phyloP scores from a whole-genome alignment of 2,329 filamentous ascomycete species.

The Orbilia blumenaviensis region DNA sequence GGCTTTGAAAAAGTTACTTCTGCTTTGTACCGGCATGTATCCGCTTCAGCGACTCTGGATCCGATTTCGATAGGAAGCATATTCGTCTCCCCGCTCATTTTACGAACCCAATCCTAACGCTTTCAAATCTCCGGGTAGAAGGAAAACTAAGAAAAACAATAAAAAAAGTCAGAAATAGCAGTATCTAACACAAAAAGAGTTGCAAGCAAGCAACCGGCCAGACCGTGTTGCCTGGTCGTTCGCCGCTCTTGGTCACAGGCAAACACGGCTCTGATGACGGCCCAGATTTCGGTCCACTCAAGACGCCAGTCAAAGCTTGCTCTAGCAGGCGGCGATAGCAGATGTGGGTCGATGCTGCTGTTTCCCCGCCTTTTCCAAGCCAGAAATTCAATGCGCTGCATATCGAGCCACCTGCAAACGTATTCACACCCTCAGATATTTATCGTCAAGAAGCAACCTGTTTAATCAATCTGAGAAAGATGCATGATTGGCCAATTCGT shows the following conservation, averaged over 20 bases:
- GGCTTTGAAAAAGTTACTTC: constrained; percentile 26
- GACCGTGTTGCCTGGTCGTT: constrained; percentile 26
- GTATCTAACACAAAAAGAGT: neutral
- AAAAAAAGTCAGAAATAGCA: neutral
- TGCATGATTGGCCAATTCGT: constrained; percentile 42
- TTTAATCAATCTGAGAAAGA: neutral
- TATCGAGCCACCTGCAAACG: constrained; percentile 34
- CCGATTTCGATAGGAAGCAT: constrained; percentile 9
- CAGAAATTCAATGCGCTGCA: constrained; percentile 26
- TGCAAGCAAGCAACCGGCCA: neutral
- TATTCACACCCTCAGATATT: constrained; percentile 17
- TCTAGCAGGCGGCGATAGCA: neutral
- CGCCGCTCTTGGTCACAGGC: constrained; percentile 19
- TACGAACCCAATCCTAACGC: neutral
- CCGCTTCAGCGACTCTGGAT: constrained; percentile 6
- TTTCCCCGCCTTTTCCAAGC: constrained; percentile 48
- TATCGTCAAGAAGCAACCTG: neutral
- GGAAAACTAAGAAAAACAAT: neutral
- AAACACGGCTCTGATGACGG: constrained; percentile 12
- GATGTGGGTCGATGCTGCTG: constrained; percentile 8
- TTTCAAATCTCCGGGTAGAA: neutral
- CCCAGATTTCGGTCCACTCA: constrained; percentile 14
- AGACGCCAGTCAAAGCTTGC: constrained; percentile 27
- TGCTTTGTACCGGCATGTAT: constrained; percentile 38
- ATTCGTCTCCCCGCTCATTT: neutral